Conservation (phyloP, 805 yeast species). For the Wickerhamiella nectarea region DNA sequence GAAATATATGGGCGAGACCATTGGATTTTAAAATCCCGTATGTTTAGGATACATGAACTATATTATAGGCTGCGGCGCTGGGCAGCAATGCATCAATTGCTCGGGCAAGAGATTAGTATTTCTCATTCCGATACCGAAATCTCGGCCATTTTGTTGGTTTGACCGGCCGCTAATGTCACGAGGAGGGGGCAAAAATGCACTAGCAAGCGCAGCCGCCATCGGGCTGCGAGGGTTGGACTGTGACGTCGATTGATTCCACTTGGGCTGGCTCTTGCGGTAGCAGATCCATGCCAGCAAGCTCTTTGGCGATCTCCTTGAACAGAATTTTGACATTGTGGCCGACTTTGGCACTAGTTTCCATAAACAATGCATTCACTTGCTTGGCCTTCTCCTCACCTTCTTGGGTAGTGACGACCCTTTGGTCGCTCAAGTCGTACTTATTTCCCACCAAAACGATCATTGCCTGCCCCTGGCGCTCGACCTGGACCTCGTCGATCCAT, state of each 20-base stretch:
- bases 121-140: too few relatives aligned
- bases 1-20: too few relatives aligned
- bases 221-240: slow-evolving; percentile 14
- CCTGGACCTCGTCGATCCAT: slow-evolving; percentile 91
- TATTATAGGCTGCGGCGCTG: too few relatives aligned
- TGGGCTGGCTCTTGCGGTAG: slow-evolving; percentile 15
- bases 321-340: slow-evolving; percentile 85
- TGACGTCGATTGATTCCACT: slow-evolving; percentile 21
- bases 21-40: too few relatives aligned
- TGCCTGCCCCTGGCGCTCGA: slow-evolving; percentile 83
- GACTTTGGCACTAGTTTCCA: slow-evolving; percentile 90
- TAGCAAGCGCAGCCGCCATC: neutral
- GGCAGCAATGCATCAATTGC: too few relatives aligned
- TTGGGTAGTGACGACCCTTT: slow-evolving; percentile 74
- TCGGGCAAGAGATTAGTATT: too few relatives aligned
- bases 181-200: neutral
- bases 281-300: slow-evolving; percentile 68
- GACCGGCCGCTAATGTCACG: too few relatives aligned
- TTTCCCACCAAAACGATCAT: slow-evolving; percentile 85
- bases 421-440: slow-evolving; percentile 69
- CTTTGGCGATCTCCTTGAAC: slow-evolving; percentile 81
- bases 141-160: too few relatives aligned
- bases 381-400: slow-evolving; percentile 78
- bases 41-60: too few relatives aligned
- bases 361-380: slow-evolving; percentile 60